Evolutionary conservation across 2,329 filamentous ascomycete genomes (phyloP).

Genomic region (Aspergillus melleus): DNA sequence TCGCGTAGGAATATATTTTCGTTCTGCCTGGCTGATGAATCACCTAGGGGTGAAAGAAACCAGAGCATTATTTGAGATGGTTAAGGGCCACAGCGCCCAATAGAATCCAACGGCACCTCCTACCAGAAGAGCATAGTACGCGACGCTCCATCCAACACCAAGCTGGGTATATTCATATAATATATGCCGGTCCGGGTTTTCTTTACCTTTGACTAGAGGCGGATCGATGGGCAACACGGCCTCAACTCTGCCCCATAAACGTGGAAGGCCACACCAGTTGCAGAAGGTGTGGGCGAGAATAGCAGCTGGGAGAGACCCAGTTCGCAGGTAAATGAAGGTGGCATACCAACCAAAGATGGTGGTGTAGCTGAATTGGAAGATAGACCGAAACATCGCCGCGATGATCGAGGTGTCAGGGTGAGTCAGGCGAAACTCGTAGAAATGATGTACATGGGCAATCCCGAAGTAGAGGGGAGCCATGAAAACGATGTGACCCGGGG

Average conservation of each 20-base stretch:
- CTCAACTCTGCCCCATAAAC: conserved; percentile 77
- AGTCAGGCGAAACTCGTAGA: conserved; percentile 87
- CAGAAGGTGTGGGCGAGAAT: conserved; percentile 83
- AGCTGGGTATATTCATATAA: conserved; percentile 30
- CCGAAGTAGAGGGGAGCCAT: conserved; percentile 87
- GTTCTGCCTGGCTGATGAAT: background rate
- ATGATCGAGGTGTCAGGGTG: conserved; percentile 68
- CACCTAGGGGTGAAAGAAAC: conserved; percentile 28
- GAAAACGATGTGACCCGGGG: conserved; percentile 65
- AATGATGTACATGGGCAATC: conserved; percentile 90
- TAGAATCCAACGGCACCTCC: conserved; percentile 72
- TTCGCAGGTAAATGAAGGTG: conserved; percentile 83
- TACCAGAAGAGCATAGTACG: conserved; percentile 77
- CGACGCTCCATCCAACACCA: conserved; percentile 65
- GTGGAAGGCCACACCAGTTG: conserved; percentile 86
- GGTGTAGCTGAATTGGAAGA: conserved; percentile 87
- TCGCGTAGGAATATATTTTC: background rate
- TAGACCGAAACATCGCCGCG: conserved; percentile 66
- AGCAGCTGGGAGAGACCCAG: conserved; percentile 74
- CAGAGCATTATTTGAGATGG: conserved; percentile 51
- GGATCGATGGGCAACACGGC: conserved; percentile 44
- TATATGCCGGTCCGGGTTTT: conserved; percentile 30
- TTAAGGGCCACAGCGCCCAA: conserved; percentile 68
- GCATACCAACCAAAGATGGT: conserved; percentile 92
- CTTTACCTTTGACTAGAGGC: conserved; percentile 40